phyloP scores from a whole-genome alignment of 768 basidiomycete species.

The Leccinum pellstonianum region DNA sequence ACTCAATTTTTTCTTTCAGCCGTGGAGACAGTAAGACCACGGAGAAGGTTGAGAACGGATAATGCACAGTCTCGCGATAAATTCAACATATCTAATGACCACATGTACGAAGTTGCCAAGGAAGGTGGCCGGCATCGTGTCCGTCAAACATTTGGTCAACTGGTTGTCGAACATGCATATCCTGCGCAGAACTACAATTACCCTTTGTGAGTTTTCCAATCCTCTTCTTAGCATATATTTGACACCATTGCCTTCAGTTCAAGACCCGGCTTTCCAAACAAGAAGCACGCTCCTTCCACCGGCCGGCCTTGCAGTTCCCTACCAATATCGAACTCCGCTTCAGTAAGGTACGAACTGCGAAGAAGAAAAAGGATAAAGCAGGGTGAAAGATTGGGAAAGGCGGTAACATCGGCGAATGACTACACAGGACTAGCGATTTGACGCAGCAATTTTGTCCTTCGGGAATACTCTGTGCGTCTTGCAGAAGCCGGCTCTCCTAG shows the following conservation, averaged over 20 bases:
- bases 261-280: slow-evolving; percentile 91
- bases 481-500: background rate
- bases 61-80: slow-evolving; percentile 69
- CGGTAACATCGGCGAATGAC: slow-evolving; percentile 80
- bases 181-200: slow-evolving; percentile 90
- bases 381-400: slow-evolving; percentile 87
- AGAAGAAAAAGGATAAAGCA: slow-evolving; percentile 96
- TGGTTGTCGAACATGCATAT: slow-evolving; percentile 94
- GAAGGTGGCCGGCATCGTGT: slow-evolving; percentile 87
- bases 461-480: slow-evolving; percentile 87
- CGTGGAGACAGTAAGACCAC: slow-evolving; percentile 58
- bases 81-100: slow-evolving; percentile 96
- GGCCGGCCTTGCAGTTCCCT: slow-evolving; percentile 91
- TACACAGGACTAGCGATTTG: slow-evolving; percentile 82
- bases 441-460: slow-evolving; percentile 87
- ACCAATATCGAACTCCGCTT: slow-evolving; percentile 87
- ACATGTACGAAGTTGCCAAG: slow-evolving; percentile 89
- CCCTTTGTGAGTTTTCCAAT: slow-evolving; percentile 71
- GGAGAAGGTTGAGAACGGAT: slow-evolving; percentile 68
- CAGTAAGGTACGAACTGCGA: slow-evolving; percentile 86
- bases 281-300: slow-evolving; percentile 94
- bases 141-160: slow-evolving; percentile 93
- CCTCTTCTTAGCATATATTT: background rate
- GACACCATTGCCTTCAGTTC: slow-evolving; percentile 52
- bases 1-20: slow-evolving; percentile 13